These are phyloP conservation scores for Urostyla sp. DNA, from an alignment of 73 alveolate genomes.

Conservation along the genomic window DNA sequence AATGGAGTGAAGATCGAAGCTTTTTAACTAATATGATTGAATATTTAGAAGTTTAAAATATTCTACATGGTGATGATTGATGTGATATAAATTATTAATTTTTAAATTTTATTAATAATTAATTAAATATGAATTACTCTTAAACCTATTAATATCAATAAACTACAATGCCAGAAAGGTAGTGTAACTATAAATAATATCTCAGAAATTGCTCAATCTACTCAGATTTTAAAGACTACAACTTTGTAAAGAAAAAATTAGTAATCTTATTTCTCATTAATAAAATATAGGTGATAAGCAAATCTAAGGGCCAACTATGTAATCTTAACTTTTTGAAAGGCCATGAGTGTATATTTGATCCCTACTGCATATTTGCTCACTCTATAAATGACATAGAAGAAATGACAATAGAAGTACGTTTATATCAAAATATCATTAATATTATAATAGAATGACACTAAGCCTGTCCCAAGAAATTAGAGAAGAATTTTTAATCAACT, in stretches of 20 bases:
- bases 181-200: constrained; percentile 60
- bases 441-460: constrained; percentile 24
- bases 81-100: neutral
- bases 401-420: constrained; percentile 25
- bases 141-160: neutral
- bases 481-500: constrained; percentile 49
- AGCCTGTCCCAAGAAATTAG: constrained; percentile 10
- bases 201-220: constrained; percentile 60
- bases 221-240: constrained; percentile 46
- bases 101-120: no score
- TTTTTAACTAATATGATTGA: constrained; percentile 30
- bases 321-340: constrained; percentile 49
- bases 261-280: neutral
- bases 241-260: neutral
- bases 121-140: neutral
- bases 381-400: constrained; percentile 55
- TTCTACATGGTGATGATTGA: constrained; percentile 21
- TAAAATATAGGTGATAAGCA: constrained; percentile 12
- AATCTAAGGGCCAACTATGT: constrained; percentile 45
- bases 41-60: constrained; percentile 25
- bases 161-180: constrained; percentile 1
- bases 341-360: constrained; percentile 63
- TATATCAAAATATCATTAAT: neutral
- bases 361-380: constrained; percentile 65
- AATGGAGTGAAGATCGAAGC: constrained; percentile 45